These are phyloP conservation scores for Nakazawaea siamensis DNA, from an alignment of 805 yeast species.

Conservation along the genomic window DNA sequence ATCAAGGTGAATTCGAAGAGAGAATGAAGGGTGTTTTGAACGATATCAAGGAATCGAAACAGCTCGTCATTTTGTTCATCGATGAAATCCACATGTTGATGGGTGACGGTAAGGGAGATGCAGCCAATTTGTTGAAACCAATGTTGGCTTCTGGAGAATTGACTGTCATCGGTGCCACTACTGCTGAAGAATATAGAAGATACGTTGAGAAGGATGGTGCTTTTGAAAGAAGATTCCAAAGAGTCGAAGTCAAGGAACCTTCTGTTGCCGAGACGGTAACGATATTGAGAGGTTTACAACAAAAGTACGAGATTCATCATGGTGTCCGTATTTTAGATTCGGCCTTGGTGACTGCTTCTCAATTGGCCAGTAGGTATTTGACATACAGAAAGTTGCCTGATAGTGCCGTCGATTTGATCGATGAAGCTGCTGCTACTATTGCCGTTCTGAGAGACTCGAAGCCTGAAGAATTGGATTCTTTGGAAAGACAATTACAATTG, in stretches of 20 bases:
- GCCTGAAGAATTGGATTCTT: slow-evolving; percentile 91
- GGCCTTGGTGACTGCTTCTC: slow-evolving; percentile 91
- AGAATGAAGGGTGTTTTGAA: slow-evolving; percentile 93
- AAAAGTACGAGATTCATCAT: slow-evolving; percentile 92
- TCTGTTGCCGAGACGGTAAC: slow-evolving; percentile 91
- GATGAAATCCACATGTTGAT: slow-evolving; percentile 99
- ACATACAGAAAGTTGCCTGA: slow-evolving; percentile 96
- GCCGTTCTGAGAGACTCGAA: slow-evolving; percentile 98
- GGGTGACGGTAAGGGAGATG: slow-evolving; percentile 98
- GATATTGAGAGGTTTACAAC: slow-evolving; percentile 91
- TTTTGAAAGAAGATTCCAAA: slow-evolving; percentile 96
- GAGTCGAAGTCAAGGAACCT: slow-evolving; percentile 93
- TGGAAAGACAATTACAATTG: slow-evolving; percentile 87
- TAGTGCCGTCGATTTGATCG: slow-evolving; percentile 93
- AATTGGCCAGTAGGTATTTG: slow-evolving; percentile 85
- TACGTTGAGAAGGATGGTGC: slow-evolving; percentile 96
- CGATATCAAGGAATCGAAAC: slow-evolving; percentile 84
- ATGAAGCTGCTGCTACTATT: slow-evolving; percentile 93
- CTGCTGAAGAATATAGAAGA: slow-evolving; percentile 88
- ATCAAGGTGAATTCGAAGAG: slow-evolving; percentile 98
- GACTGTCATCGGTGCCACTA: slow-evolving; percentile 98
- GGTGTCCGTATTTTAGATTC: slow-evolving; percentile 94
- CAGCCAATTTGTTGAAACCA: slow-evolving; percentile 94
- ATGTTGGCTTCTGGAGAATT: slow-evolving; percentile 94
- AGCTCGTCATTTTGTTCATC: slow-evolving; percentile 81